Conservation (phyloP, 1,139 yeast genomes). For the Oligophagozyma castellii region DNA sequence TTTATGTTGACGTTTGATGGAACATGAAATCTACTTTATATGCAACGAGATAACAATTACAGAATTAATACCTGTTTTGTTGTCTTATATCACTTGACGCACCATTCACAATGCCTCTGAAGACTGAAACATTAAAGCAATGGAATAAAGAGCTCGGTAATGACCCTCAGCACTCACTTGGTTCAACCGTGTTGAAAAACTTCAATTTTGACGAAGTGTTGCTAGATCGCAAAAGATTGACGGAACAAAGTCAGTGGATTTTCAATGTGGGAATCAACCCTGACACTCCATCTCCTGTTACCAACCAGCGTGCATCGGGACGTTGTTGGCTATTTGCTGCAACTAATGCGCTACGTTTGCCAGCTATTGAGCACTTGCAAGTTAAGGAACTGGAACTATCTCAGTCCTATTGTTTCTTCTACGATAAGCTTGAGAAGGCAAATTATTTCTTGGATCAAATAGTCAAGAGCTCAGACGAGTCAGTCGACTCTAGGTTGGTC, state of each 20-base stretch:
- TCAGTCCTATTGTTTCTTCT: conserved; percentile 58
- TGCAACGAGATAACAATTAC: no score
- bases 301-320: conserved; percentile 63
- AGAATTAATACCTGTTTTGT: no score
- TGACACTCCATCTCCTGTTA: conserved; percentile 51
- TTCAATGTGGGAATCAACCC: conserved; percentile 48
- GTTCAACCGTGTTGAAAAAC: conserved; percentile 28
- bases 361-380: conserved; percentile 47
- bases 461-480: conserved; percentile 48
- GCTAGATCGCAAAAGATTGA: conserved; percentile 21
- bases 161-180: conserved; percentile 26
- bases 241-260: conserved; percentile 20
- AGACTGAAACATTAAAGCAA: conserved; percentile 13
- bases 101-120: no score
- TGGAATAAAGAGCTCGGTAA: conserved; percentile 25
- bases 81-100: no score
- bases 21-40: no score
- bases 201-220: conserved; percentile 25
- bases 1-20: no score
- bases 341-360: conserved; percentile 53
- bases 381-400: conserved; percentile 62
- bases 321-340: conserved; percentile 86
- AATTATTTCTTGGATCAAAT: conserved; percentile 67
- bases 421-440: conserved; percentile 63
- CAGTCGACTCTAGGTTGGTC: conserved; percentile 53